A percentile compares a stretch with the other conserved stretches of the same genome.
Evolutionary conservation across 2,329 filamentous ascomycete genomes (phyloP).

Genomic region (Cladophialophora exuberans): DNA sequence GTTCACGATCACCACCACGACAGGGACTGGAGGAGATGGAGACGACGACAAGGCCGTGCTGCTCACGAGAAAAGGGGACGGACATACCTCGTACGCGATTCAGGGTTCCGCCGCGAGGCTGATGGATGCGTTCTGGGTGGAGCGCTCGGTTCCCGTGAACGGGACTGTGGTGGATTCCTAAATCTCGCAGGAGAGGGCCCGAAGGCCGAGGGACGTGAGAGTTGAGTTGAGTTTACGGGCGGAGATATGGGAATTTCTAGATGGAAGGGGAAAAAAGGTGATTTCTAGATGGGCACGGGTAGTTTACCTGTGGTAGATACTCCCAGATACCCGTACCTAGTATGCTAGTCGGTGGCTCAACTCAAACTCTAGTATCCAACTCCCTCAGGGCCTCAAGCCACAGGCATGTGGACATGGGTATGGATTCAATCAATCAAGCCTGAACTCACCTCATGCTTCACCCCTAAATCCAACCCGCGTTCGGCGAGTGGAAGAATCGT

Average conservation of each 20-base stretch:
- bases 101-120: neutral
- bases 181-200: neutral
- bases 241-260: neutral
- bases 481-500: no score
- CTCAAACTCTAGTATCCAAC: no score
- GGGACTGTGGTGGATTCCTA: slow-evolving; percentile 8
- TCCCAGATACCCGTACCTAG: no score
- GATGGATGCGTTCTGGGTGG: slow-evolving; percentile 15
- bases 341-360: no score
- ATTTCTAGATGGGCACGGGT: no score
- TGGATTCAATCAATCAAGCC: no score
- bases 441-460: no score
- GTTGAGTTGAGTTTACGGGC: neutral
- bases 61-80: slow-evolving; percentile 43
- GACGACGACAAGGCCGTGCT: slow-evolving; percentile 38
- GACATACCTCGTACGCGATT: slow-evolving; percentile 12
- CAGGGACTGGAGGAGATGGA: neutral
- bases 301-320: no score
- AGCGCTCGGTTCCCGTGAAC: slow-evolving; percentile 9
- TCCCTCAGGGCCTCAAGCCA: no score
- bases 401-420: no score
- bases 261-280: no score
- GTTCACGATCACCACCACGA: slow-evolving; percentile 32
- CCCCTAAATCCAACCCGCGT: no score
- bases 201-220: neutral